phyloP scores from a whole-genome alignment of 2,329 filamentous ascomycete species.

The Berkeleyomyces basicola region DNA sequence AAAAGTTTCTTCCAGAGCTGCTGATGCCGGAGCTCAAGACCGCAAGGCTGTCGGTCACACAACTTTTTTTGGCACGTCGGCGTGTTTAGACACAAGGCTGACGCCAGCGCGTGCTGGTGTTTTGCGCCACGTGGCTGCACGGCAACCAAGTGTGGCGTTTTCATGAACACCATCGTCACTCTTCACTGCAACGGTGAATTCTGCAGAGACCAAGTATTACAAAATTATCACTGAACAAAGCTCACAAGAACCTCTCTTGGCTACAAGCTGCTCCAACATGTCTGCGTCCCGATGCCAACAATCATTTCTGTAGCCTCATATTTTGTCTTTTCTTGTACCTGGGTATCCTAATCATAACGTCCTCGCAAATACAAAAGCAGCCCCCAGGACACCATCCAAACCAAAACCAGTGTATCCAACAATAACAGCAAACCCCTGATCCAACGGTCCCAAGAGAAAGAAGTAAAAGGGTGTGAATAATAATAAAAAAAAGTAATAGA shows the following conservation, averaged over 20 bases:
- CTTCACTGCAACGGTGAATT: neutral
- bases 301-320: neutral
- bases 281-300: neutral
- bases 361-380: constrained; percentile 3
- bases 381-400: neutral
- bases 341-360: constrained; percentile 10
- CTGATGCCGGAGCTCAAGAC: too few relatives aligned
- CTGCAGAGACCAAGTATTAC: too few relatives aligned
- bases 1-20: too few relatives aligned
- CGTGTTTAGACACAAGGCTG: neutral
- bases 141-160: neutral
- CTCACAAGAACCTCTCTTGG: neutral
- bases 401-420: neutral
- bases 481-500: neutral
- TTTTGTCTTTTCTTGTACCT: constrained; percentile 2
- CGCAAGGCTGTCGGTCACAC: too few relatives aligned
- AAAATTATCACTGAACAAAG: too few relatives aligned
- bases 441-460: neutral
- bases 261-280: neutral
- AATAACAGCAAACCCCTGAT: neutral
- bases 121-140: neutral
- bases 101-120: neutral
- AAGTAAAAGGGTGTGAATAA: neutral
- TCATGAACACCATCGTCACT: neutral
- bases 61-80: neutral